Percentiles rank a stretch among this genome's conserved stretches.
Evolutionary conservation across 257 asterid genomes (phyloP).

Genomic region (Nicotiana paniculata): DNA sequence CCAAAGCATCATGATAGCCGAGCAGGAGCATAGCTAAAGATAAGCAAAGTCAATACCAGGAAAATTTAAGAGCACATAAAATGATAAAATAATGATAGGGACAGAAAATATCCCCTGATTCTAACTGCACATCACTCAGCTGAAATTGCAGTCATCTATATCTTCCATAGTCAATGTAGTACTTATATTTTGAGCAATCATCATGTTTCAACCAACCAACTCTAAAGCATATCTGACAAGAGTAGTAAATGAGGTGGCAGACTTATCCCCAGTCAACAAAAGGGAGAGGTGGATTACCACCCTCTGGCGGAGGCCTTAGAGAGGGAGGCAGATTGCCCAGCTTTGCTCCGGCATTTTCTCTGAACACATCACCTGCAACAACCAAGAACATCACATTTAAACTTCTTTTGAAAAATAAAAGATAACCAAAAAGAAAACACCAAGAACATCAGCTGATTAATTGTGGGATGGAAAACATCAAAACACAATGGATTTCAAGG

Average conservation of each 20-base stretch:
- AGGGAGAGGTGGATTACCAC: slow-evolving; percentile 78
- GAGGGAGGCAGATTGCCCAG: slow-evolving; percentile 79
- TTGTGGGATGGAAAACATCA: background rate
- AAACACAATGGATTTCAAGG: background rate
- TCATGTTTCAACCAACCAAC: background rate
- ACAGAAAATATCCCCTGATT: background rate
- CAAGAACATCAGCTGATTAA: background rate
- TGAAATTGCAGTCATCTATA: background rate
- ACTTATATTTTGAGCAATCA: background rate
- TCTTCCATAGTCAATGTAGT: background rate
- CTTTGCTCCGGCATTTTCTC: slow-evolving; percentile 50
- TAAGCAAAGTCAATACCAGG: background rate
- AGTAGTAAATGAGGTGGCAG: background rate
- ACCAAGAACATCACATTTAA: background rate
- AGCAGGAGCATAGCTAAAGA: background rate
- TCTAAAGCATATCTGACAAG: background rate
- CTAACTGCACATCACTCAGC: background rate
- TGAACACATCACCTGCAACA: slow-evolving; percentile 35
- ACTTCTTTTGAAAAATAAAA: background rate
- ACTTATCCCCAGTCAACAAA: slow-evolving; percentile 84
- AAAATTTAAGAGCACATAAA: background rate
- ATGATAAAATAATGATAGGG: background rate
- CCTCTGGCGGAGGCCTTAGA: slow-evolving; percentile 84
- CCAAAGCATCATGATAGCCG: background rate
- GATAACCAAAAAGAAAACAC: background rate